Base-by-base conservation (phyloP, 2,329 filamentous ascomycete species). In the Exophiala spinifera region DNA sequence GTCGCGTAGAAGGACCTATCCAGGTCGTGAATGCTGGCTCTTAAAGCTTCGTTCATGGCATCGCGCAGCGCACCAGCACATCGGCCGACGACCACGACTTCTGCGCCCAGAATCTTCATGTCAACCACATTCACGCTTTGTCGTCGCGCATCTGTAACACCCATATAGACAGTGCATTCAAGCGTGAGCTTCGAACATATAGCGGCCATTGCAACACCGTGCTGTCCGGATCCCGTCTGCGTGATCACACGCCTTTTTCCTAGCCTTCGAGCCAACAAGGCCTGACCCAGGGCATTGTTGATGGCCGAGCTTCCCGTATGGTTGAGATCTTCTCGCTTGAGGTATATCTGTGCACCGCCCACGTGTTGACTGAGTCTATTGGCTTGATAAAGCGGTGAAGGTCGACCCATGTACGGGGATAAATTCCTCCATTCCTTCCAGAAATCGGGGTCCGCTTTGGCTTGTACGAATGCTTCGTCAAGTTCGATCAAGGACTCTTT, bases 291-390 rank as follows among this genome's bases (percentile, higher is more conserved):
- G 0, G 94, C 94, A 67, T 99, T 99, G 79, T 99, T 99, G 79
- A 99, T 97, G 82, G 99, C 99, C 80, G 97, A 94, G 60, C 89
- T 95, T 62, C 94, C 94, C 7, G 94, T 97, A 71, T 99, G 94
- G 74, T 97, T 97, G 52, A 97, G 79, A 70, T 99, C 94, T 75
- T 99, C 94, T 65, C 94, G 85, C 82, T 99, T 99, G 63, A 99
- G 76, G 87, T 92, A 99, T 76, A 99, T 95, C 68, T 91, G 95
- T 46, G 94, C 92, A 57, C 94, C 94, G 20, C 91, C 90, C 44
- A 89, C 91, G 66, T 92, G 77, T 68, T 95, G 87, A 0, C 92
- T 97, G 61, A 99, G 77, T 51, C 91, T 85, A 64, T 94, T 85
- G 1, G 94, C 94, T 49, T 91, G 76, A 74, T 99, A 94, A 50